phyloP scores from a whole-genome alignment of 345 rosid genomes.

The Camelina neglecta region DNA sequence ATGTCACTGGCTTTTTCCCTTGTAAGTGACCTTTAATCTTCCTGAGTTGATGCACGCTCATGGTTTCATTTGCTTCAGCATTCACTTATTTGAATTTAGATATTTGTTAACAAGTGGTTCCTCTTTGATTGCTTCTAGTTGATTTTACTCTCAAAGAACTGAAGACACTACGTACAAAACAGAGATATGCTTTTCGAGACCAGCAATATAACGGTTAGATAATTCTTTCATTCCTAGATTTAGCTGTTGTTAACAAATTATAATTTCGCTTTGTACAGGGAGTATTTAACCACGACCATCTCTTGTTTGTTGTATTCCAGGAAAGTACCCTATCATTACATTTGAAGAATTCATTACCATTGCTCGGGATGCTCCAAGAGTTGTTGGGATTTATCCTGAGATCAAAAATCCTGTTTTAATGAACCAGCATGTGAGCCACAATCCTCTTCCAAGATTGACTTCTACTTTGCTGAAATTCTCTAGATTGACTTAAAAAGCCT shows the following conservation, averaged over 20 bases:
- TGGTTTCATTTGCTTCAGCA: not conserved
- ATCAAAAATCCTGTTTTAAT: conserved; percentile 87
- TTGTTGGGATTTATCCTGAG: conserved; percentile 97
- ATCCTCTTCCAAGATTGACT: conserved; percentile 22
- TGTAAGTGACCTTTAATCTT: conserved; percentile 47
- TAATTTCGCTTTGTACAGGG: not conserved
- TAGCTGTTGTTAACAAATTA: conserved; percentile 16
- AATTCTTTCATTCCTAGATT: conserved; percentile 1
- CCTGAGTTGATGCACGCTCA: conserved; percentile 2
- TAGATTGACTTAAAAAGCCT: not conserved
- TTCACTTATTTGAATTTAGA: conserved; percentile 13
- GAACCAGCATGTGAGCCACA: conserved; percentile 74
- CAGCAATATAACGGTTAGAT: conserved; percentile 78
- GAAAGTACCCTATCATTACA: conserved; percentile 78
- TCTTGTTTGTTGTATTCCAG: conserved; percentile 49
- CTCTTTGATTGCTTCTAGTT: conserved; percentile 53
- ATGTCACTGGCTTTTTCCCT: conserved; percentile 72
- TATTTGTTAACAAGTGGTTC: not conserved
- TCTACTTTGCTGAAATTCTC: not conserved
- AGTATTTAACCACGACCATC: not conserved
- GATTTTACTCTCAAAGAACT: conserved; percentile 88
- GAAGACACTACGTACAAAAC: conserved; percentile 71
- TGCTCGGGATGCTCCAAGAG: conserved; percentile 81
- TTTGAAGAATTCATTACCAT: conserved; percentile 84
- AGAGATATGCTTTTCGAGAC: conserved; percentile 76